Evolutionary conservation across 371 early-diverging fungal genomes (phyloP).

Genomic region (Mucor lusitanicus): DNA sequence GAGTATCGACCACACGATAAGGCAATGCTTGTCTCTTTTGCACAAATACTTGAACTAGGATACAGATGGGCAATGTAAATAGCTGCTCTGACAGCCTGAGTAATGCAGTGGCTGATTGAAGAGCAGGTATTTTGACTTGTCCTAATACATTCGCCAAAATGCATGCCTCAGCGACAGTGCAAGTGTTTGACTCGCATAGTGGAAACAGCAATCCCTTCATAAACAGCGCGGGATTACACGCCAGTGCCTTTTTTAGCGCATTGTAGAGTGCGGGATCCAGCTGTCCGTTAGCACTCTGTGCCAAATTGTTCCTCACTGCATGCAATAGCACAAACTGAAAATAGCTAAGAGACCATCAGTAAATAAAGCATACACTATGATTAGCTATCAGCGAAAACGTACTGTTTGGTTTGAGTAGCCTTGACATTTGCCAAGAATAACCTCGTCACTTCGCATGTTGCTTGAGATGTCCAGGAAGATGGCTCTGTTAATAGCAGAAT

Average conservation of each 20-base stretch:
- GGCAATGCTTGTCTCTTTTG: conserved; percentile 97
- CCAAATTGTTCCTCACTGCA: not conserved
- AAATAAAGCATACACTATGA: not conserved
- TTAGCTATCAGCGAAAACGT: not conserved
- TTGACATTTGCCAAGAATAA: conserved; percentile 92
- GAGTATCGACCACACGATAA: conserved; percentile 91
- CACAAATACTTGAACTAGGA: conserved; percentile 90
- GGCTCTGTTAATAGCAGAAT: conserved; percentile 88
- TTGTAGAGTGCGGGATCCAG: conserved; percentile 92
- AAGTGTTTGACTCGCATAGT: conserved; percentile 85
- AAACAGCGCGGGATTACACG: conserved; percentile 92
- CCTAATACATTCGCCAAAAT: conserved; percentile 88
- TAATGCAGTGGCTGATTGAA: conserved; percentile 83
- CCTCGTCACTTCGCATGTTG: conserved; percentile 89
- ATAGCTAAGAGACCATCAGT: not conserved
- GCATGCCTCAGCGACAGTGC: conserved; percentile 92
- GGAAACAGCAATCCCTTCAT: conserved; percentile 96
- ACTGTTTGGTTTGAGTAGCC: conserved; percentile 81
- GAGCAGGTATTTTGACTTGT: conserved; percentile 71
- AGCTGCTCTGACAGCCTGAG: conserved; percentile 88
- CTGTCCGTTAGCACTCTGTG: conserved; percentile 55
- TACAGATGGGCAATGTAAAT: conserved; percentile 84
- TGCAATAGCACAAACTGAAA: not conserved
- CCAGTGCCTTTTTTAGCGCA: conserved; percentile 90
- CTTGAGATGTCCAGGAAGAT: conserved; percentile 92